Percentiles rank a stretch among this genome's conserved stretches.
Evolutionary conservation across 1,284 basidiomycete species (phyloP).

Genomic region (Ganoderma multipileum): DNA sequence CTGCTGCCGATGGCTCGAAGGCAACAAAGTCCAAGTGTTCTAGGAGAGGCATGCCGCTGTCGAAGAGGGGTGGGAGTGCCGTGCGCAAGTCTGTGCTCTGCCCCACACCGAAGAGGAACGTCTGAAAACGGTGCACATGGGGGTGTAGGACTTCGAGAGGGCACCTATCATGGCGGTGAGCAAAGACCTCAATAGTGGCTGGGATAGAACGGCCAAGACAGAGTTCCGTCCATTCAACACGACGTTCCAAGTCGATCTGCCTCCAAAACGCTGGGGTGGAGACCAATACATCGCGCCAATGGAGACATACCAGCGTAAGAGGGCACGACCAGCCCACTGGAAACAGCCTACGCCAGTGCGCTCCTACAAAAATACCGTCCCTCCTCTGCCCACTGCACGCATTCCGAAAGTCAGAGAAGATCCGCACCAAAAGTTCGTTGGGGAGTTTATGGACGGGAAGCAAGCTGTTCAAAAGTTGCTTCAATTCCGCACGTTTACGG

Average conservation of each 20-base stretch:
- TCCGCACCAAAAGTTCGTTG: neutral
- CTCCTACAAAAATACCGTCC: too few relatives aligned
- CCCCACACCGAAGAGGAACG: too few relatives aligned
- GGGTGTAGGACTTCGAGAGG: neutral
- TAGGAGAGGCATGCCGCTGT: too few relatives aligned
- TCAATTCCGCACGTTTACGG: neutral
- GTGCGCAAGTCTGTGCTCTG: too few relatives aligned
- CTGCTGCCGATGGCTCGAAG: too few relatives aligned
- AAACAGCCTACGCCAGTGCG: too few relatives aligned
- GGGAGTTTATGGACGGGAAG: neutral
- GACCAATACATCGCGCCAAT: constrained; percentile 7
- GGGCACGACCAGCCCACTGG: neutral
- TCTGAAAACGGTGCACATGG: too few relatives aligned
- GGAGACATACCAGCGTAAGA: constrained; percentile 16
- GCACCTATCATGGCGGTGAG: too few relatives aligned
- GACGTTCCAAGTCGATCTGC: neutral
- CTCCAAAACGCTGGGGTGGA: constrained; percentile 13
- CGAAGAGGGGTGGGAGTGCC: too few relatives aligned
- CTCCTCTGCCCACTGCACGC: too few relatives aligned
- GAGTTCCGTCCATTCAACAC: neutral
- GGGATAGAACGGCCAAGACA: neutral
- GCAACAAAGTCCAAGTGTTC: too few relatives aligned
- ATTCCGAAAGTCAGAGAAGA: neutral
- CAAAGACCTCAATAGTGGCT: neutral
- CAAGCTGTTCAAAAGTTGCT: neutral